phyloP scores from a whole-genome alignment of 805 yeast genomes.

The Candida silvatica region DNA sequence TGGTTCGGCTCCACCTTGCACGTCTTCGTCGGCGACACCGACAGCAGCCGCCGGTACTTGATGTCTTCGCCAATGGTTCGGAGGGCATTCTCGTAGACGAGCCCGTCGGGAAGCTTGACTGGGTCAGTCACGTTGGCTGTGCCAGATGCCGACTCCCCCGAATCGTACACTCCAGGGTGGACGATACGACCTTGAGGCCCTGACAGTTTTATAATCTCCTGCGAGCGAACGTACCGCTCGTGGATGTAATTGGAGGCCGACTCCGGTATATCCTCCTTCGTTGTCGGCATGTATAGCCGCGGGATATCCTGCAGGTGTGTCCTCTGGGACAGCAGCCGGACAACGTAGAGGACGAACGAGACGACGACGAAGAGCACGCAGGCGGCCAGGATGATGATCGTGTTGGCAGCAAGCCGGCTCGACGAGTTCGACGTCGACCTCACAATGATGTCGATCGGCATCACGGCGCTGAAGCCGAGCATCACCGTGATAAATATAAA shows the following conservation, averaged over 20 bases:
- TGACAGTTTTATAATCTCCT: constrained; percentile 29
- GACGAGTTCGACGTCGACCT: constrained; percentile 38
- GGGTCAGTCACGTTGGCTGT: constrained; percentile 1
- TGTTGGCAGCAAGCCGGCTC: constrained; percentile 58
- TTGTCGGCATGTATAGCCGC: constrained; percentile 61
- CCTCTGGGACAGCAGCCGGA: constrained; percentile 50
- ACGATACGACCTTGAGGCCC: constrained; percentile 33
- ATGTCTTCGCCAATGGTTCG: constrained; percentile 53
- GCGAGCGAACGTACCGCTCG: constrained; percentile 33
- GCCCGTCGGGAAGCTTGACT: constrained; percentile 17
- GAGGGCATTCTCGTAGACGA: constrained; percentile 45
- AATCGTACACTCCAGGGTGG: constrained; percentile 40
- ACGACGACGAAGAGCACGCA: constrained; percentile 51
- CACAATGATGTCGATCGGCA: constrained; percentile 74
- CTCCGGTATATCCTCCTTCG: constrained; percentile 50
- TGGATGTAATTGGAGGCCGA: constrained; percentile 31
- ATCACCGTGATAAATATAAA: constrained; percentile 31
- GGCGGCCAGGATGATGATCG: constrained; percentile 71
- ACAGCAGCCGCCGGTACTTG: constrained; percentile 29
- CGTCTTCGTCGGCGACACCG: constrained; percentile 11
- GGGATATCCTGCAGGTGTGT: constrained; percentile 71
- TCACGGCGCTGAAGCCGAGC: constrained; percentile 55
- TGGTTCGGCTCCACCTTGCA: constrained; percentile 13
- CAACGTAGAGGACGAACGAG: constrained; percentile 41
- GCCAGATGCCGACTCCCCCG: not conserved